Evolutionary conservation across 2,329 filamentous ascomycete genomes (phyloP).

Genomic region (Fonsecaea pugnacius): DNA sequence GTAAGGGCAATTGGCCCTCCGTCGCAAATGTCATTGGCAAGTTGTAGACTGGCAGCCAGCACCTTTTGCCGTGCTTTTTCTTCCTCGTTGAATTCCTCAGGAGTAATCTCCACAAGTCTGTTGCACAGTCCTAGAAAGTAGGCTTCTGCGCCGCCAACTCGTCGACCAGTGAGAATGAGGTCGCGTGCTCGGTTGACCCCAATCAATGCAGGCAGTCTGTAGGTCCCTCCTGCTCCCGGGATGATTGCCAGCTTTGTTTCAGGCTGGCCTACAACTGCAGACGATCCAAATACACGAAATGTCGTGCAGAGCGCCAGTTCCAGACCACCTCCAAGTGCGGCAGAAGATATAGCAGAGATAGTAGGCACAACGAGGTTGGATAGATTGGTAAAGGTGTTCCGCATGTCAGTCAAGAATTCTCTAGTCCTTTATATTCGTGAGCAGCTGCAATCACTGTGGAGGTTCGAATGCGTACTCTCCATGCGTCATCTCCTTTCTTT

Average conservation of each 20-base stretch:
- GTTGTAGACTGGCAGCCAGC: slow-evolving; percentile 73
- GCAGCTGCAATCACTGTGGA: background rate
- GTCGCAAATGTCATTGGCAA: slow-evolving; percentile 85
- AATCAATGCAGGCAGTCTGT: slow-evolving; percentile 80
- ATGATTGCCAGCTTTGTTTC: slow-evolving; percentile 94
- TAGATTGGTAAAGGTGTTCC: slow-evolving; percentile 74
- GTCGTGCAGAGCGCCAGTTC: slow-evolving; percentile 89
- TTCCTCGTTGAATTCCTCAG: slow-evolving; percentile 58
- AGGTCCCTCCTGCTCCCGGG: slow-evolving; percentile 90
- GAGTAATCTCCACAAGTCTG: slow-evolving; percentile 78
- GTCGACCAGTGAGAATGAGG: slow-evolving; percentile 85
- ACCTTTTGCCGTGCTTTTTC: slow-evolving; percentile 68
- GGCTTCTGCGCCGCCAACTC: slow-evolving; percentile 80
- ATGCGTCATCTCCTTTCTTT: slow-evolving; percentile 73
- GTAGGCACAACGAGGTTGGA: slow-evolving; percentile 82
- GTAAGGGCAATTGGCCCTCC: slow-evolving; percentile 83
- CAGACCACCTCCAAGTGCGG: slow-evolving; percentile 89
- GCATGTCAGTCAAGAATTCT: slow-evolving; percentile 76
- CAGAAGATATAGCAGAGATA: slow-evolving; percentile 81
- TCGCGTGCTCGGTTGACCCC: slow-evolving; percentile 83
- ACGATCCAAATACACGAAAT: slow-evolving; percentile 83
- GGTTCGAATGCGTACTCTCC: slow-evolving; percentile 68
- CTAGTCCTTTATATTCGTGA: slow-evolving; percentile 63
- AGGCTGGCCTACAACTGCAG: slow-evolving; percentile 78
- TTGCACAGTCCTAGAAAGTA: slow-evolving; percentile 91